A percentile compares a stretch with the other conserved stretches of the same genome.
phyloP scores from a whole-genome alignment of 202 grass and related monocot genomes.

The Hordeum pubiflorum region DNA sequence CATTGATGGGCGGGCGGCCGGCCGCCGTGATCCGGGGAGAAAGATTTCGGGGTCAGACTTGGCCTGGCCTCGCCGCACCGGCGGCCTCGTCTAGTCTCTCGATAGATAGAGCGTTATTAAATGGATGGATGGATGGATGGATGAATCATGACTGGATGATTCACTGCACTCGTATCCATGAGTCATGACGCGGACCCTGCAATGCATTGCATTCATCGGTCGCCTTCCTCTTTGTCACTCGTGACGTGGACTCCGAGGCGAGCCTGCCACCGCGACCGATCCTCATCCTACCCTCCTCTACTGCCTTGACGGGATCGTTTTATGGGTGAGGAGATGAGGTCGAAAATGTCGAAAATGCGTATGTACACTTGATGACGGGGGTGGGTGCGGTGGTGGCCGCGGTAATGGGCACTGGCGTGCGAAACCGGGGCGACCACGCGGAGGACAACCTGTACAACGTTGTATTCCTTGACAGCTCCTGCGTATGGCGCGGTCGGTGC shows the following conservation, averaged over 20 bases:
- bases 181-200: not conserved
- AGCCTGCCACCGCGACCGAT: not conserved
- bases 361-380: not conserved
- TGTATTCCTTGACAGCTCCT: not conserved
- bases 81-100: not conserved
- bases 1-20: slow-evolving; percentile 11
- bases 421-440: not conserved
- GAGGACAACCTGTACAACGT: slow-evolving; percentile 25
- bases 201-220: not conserved
- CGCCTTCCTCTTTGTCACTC: not conserved
- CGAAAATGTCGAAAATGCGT: not conserved
- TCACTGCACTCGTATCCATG: not conserved
- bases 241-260: not conserved
- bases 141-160: not conserved
- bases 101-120: not conserved
- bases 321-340: not conserved
- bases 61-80: not conserved
- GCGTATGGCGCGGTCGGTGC: too few relatives aligned
- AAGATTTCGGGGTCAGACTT: slow-evolving; percentile 16
- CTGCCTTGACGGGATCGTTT: not conserved
- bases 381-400: not conserved
- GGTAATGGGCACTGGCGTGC: not conserved
- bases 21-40: slow-evolving; percentile 9
- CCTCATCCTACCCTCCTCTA: too few relatives aligned
- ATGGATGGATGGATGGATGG: not conserved